Percentiles rank a stretch among this genome's conserved stretches.
These are phyloP conservation scores for Termitomyces sp. DNA, from an alignment of 768 basidiomycete species.

Conservation along the genomic window DNA sequence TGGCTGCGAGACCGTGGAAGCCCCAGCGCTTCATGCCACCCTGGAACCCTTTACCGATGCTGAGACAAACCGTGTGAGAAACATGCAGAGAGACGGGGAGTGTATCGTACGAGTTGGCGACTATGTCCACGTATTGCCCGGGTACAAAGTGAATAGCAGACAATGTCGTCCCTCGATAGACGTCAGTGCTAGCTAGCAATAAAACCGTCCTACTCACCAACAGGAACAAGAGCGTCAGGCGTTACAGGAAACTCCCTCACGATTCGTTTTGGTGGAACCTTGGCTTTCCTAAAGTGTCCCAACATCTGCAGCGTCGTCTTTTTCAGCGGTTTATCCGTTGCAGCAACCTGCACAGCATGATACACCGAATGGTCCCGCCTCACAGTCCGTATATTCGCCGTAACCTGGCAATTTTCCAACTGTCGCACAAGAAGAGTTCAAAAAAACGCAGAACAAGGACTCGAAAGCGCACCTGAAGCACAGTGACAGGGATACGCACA, in stretches of 20 bases:
- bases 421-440: slow-evolving; percentile 19
- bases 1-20: slow-evolving; percentile 85
- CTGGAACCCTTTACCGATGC: slow-evolving; percentile 95
- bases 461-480: slow-evolving; percentile 72
- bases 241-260: slow-evolving; percentile 89
- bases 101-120: slow-evolving; percentile 77
- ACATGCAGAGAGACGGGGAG: background rate
- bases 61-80: slow-evolving; percentile 22
- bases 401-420: slow-evolving; percentile 89
- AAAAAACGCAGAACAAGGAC: background rate
- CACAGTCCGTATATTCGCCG: slow-evolving; percentile 64
- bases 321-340: slow-evolving; percentile 67
- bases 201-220: slow-evolving; percentile 53
- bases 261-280: slow-evolving; percentile 75
- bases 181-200: background rate
- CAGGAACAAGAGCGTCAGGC: slow-evolving; percentile 81
- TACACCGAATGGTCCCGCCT: slow-evolving; percentile 67
- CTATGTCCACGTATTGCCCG: slow-evolving; percentile 91
- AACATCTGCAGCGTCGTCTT: slow-evolving; percentile 74
- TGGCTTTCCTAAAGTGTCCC: slow-evolving; percentile 85
- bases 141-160: slow-evolving; percentile 96
- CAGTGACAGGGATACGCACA: slow-evolving; percentile 82
- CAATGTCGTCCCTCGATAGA: slow-evolving; percentile 67
- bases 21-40: slow-evolving; percentile 97
- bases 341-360: slow-evolving; percentile 92